A percentile compares a stretch with the other conserved stretches of the same genome.
Conservation (phyloP, 331 rosid genomes). For the Saraca asoca region DNA sequence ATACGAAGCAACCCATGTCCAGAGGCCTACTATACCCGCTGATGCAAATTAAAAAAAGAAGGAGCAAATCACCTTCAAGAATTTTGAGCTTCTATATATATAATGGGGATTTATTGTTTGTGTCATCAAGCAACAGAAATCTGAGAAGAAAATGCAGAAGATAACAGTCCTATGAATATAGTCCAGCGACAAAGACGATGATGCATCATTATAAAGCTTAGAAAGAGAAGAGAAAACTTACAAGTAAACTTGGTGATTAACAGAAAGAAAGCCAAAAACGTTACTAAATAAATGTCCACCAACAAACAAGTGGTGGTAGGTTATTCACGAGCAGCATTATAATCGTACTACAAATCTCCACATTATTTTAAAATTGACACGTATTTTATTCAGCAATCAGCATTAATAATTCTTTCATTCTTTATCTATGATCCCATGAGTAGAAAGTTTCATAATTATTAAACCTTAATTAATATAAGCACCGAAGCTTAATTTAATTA, state of each 20-base stretch:
- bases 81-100: slow-evolving; percentile 26
- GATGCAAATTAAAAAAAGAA: slow-evolving; percentile 33
- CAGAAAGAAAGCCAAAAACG: slow-evolving; percentile 41
- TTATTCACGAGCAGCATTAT: slow-evolving; percentile 64
- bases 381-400: slow-evolving; percentile 34
- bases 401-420: slow-evolving; percentile 31
- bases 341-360: slow-evolving; percentile 52
- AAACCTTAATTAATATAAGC: slow-evolving; percentile 28
- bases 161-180: slow-evolving; percentile 32
- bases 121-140: slow-evolving; percentile 20
- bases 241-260: slow-evolving; percentile 47
- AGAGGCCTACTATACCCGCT: slow-evolving; percentile 52
- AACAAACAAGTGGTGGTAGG: slow-evolving; percentile 71
- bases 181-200: slow-evolving; percentile 30
- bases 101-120: slow-evolving; percentile 3
- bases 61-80: slow-evolving; percentile 37
- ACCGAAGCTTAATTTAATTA: slow-evolving; percentile 35
- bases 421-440: slow-evolving; percentile 34
- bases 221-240: slow-evolving; percentile 38
- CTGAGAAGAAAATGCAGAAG: slow-evolving; percentile 26
- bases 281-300: slow-evolving; percentile 68
- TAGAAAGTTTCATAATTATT: slow-evolving; percentile 27
- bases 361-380: slow-evolving; percentile 34
- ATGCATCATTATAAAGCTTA: slow-evolving; percentile 31
- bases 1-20: slow-evolving; percentile 84